These are phyloP conservation scores for Pleurostoma richardsiae DNA, from an alignment of 2,329 filamentous ascomycete genomes.

Conservation along the genomic window DNA sequence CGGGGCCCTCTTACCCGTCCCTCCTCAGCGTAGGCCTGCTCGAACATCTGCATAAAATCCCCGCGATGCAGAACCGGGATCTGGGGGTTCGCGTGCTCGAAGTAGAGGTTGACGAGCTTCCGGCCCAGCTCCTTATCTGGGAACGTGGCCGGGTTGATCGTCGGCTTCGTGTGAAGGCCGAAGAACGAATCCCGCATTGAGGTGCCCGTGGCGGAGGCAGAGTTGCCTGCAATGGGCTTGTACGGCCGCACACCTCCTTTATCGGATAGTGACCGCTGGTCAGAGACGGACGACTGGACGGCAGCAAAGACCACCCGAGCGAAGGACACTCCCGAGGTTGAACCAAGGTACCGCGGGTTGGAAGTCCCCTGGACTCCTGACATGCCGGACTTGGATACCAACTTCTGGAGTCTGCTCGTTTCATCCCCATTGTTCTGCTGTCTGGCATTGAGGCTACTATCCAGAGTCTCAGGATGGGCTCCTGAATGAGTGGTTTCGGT, in stretches of 20 bases:
- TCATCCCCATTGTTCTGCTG: constrained; percentile 46
- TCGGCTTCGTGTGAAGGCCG: constrained; percentile 86
- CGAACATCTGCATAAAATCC: constrained; percentile 86
- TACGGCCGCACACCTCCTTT: constrained; percentile 56
- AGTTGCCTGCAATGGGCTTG: constrained; percentile 42
- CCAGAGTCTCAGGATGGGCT: constrained; percentile 21
- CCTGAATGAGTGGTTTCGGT: constrained; percentile 23
- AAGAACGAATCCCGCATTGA: constrained; percentile 96
- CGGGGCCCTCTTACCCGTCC: constrained; percentile 64
- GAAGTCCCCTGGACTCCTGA: constrained; percentile 44
- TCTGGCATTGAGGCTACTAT: constrained; percentile 19
- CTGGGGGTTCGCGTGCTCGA: constrained; percentile 94
- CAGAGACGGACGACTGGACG: constrained; percentile 67
- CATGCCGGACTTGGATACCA: constrained; percentile 52
- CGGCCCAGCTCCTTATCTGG: constrained; percentile 71
- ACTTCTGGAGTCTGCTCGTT: constrained; percentile 56
- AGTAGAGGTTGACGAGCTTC: constrained; percentile 77
- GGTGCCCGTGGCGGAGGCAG: constrained; percentile 52
- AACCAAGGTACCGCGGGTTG: constrained; percentile 76
- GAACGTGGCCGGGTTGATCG: constrained; percentile 79
- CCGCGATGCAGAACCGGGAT: constrained; percentile 86
- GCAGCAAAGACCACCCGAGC: constrained; percentile 91
- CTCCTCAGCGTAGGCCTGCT: constrained; percentile 70
- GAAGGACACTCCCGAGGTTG: constrained; percentile 88
- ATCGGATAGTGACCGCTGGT: constrained; percentile 63